Conservation (phyloP, 768 basidiomycete species). For the Mycena crocata region DNA sequence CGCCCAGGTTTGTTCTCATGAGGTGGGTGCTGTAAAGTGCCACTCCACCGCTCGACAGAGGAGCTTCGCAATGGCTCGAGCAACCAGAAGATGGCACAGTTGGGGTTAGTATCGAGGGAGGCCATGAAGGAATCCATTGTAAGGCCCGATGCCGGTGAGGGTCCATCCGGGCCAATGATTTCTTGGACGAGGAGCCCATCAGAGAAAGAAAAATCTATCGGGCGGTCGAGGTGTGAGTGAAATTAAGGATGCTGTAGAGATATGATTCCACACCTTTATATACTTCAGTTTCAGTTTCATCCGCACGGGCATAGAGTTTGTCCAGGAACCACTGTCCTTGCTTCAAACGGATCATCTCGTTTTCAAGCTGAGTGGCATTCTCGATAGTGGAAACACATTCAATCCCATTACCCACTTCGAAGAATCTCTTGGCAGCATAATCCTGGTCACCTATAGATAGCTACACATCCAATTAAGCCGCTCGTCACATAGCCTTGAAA, state of each 20-base stretch:
- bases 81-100: constrained; percentile 9
- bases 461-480: neutral
- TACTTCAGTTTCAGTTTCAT: constrained; percentile 7
- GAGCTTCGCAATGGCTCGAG: constrained; percentile 7
- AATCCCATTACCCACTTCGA: constrained; percentile 3
- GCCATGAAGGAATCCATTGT: neutral
- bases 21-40: constrained; percentile 3
- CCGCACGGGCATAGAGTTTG: constrained; percentile 4
- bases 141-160: constrained; percentile 7
- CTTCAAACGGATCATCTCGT: constrained; percentile 4
- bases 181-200: constrained; percentile 6
- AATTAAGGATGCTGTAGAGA: no score
- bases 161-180: neutral
- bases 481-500: neutral
- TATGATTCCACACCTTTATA: neutral
- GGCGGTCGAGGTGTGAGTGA: no score
- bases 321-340: constrained; percentile 17
- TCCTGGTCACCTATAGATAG: neutral
- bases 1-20: constrained; percentile 10
- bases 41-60: constrained; percentile 8
- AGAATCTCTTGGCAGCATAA: constrained; percentile 4
- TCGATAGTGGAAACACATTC: neutral
- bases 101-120: neutral
- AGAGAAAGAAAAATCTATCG: constrained; percentile 17
- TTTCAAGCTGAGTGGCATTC: constrained; percentile 1